phyloP scores from a whole-genome alignment of 2,329 filamentous ascomycete species.

The Cercospora sojina region DNA sequence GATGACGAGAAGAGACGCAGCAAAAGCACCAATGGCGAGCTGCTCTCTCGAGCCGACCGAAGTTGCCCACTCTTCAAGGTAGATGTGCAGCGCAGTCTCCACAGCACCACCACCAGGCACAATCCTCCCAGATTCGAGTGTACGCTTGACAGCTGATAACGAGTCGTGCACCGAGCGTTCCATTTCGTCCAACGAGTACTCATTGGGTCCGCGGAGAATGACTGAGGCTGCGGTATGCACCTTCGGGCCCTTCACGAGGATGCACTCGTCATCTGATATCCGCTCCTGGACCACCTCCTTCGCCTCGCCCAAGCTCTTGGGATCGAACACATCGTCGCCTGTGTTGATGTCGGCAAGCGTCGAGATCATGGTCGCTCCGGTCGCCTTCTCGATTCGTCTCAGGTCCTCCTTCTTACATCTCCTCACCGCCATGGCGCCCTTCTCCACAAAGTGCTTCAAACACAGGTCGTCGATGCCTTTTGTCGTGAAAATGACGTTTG shows the following conservation, averaged over 20 bases:
- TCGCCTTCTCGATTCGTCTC: constrained; percentile 90
- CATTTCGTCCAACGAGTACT: constrained; percentile 98
- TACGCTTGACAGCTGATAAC: constrained; percentile 93
- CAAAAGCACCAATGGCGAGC: constrained; percentile 96
- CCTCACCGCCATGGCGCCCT: constrained; percentile 90
- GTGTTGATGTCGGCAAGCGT: constrained; percentile 88
- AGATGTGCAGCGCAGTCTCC: constrained; percentile 98
- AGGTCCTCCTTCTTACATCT: constrained; percentile 99
- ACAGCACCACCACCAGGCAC: constrained; percentile 95
- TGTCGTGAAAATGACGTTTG: constrained; percentile 93
- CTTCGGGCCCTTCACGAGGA: constrained; percentile 94
- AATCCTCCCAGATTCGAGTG: constrained; percentile 92
- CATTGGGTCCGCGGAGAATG: constrained; percentile 92
- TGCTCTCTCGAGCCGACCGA: constrained; percentile 95
- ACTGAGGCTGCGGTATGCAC: constrained; percentile 90
- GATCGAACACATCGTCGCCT: constrained; percentile 93
- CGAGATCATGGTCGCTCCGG: constrained; percentile 88
- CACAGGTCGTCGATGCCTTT: constrained; percentile 98
- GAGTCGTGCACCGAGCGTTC: constrained; percentile 98
- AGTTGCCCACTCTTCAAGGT: constrained; percentile 96
- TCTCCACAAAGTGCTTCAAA: constrained; percentile 91
- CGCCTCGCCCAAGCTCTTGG: constrained; percentile 82
- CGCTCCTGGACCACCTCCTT: constrained; percentile 98
- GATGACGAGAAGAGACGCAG: constrained; percentile 87
- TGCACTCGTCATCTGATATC: constrained; percentile 98